Percentiles rank a stretch among this genome's conserved stretches.
These are phyloP conservation scores for Yamadazyma siamensis DNA, from an alignment of 1,139 yeast species.

Conservation along the genomic window DNA sequence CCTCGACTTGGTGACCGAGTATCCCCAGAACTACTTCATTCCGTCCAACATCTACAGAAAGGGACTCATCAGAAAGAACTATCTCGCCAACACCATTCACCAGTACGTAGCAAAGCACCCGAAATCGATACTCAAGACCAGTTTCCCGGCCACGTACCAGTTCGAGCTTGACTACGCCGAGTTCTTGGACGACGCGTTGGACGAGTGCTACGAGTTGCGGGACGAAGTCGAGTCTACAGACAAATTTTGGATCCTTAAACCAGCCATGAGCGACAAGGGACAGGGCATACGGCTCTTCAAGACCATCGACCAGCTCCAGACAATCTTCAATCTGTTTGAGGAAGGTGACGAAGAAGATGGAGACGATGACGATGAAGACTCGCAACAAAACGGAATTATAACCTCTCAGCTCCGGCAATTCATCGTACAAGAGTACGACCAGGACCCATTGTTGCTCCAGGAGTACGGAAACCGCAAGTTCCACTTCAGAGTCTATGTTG, in stretches of 20 bases:
- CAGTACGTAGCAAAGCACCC: slow-evolving; percentile 76
- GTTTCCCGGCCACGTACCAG: slow-evolving; percentile 74
- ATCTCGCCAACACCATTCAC: slow-evolving; percentile 74
- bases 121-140: slow-evolving; percentile 49
- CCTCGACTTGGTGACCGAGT: slow-evolving; percentile 53
- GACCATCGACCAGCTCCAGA: slow-evolving; percentile 75
- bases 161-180: slow-evolving; percentile 96
- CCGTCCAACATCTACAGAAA: slow-evolving; percentile 85
- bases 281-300: slow-evolving; percentile 87
- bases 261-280: slow-evolving; percentile 96
- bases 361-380: slow-evolving; percentile 49
- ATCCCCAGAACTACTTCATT: slow-evolving; percentile 49
- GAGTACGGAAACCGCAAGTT: slow-evolving; percentile 71
- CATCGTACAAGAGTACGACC: slow-evolving; percentile 77
- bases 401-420: slow-evolving; percentile 89
- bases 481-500: slow-evolving; percentile 85
- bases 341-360: slow-evolving; percentile 58
- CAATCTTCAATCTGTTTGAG: slow-evolving; percentile 80
- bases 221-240: slow-evolving; percentile 64
- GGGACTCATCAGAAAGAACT: slow-evolving; percentile 87
- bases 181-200: slow-evolving; percentile 87
- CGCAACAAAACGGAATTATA: slow-evolving; percentile 56
- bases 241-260: slow-evolving; percentile 86
- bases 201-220: slow-evolving; percentile 85
- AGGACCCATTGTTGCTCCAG: slow-evolving; percentile 61